Percentiles rank a stretch among this genome's conserved stretches.
Conservation (phyloP, 805 yeast species). For the Ogataea minuta region DNA sequence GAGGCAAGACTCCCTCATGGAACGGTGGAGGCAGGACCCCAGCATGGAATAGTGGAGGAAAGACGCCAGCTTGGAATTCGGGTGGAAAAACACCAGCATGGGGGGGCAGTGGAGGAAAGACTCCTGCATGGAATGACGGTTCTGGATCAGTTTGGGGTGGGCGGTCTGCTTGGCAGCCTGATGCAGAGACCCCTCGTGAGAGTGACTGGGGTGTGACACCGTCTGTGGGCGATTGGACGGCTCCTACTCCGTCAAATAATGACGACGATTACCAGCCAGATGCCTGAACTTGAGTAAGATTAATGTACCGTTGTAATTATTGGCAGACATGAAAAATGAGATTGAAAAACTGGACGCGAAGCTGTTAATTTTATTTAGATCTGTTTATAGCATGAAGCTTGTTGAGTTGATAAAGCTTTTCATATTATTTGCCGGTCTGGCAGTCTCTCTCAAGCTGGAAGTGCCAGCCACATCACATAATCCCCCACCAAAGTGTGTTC, state of each 20-base stretch:
- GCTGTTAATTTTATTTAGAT: constrained; percentile 7
- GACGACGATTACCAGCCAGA: constrained; percentile 28
- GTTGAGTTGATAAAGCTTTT: constrained; percentile 4
- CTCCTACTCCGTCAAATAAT: constrained; percentile 43
- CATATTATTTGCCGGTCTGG: constrained; percentile 7
- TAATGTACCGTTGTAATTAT: constrained; percentile 4
- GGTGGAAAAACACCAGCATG: constrained; percentile 41
- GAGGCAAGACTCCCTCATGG: constrained; percentile 41
- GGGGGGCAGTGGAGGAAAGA: constrained; percentile 38
- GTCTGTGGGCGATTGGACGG: constrained; percentile 46
- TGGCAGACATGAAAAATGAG: constrained; percentile 4
- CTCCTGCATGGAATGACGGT: constrained; percentile 41
- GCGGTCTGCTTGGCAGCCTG: constrained; percentile 45
- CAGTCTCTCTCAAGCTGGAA: constrained; percentile 31
- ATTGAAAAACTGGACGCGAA: constrained; percentile 11
- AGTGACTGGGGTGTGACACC: constrained; percentile 44
- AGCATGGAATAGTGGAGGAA: constrained; percentile 37
- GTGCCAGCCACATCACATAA: constrained; percentile 29
- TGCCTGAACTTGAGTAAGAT: constrained; percentile 4
- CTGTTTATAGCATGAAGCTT: constrained; percentile 8
- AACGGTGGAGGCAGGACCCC: constrained; percentile 41
- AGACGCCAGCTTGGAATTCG: constrained; percentile 48
- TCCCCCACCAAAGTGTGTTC: constrained; percentile 70
- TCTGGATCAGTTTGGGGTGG: constrained; percentile 34
- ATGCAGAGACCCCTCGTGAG: constrained; percentile 22